Evolutionary conservation across 805 yeast genomes (phyloP).

Genomic region (Teunomyces tritomae): DNA sequence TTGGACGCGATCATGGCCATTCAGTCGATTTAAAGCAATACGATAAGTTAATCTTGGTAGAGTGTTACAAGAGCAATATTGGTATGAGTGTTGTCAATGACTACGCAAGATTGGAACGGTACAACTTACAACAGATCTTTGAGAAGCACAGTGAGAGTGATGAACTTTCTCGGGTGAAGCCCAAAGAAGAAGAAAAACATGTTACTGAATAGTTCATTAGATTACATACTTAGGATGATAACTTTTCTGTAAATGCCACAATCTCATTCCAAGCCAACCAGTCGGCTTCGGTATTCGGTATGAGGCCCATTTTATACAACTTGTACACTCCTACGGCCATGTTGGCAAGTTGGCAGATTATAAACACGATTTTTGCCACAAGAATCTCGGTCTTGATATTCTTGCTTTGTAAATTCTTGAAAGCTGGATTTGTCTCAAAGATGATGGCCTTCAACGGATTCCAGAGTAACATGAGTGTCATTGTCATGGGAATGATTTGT

Average conservation of each 20-base stretch:
- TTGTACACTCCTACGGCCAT: conserved; percentile 82
- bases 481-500: conserved; percentile 87
- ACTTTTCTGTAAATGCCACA: conserved; percentile 6
- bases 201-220: too few species aligned
- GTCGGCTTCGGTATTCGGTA: conserved; percentile 84
- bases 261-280: conserved; percentile 84
- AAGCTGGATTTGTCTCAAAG: conserved; percentile 51
- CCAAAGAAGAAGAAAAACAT: not conserved
- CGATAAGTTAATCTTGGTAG: conserved; percentile 77
- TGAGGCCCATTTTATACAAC: conserved; percentile 80
- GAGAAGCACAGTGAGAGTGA: conserved; percentile 39
- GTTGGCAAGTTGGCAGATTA: conserved; percentile 48
- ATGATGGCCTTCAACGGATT: conserved; percentile 74
- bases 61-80: conserved; percentile 82
- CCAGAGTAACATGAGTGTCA: conserved; percentile 80
- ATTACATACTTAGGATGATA: not conserved
- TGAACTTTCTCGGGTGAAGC: conserved; percentile 11
- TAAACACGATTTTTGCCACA: conserved; percentile 48
- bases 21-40: conserved; percentile 75
- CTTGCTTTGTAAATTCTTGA: conserved; percentile 46
- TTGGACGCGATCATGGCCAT: conserved; percentile 70
- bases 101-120: conserved; percentile 61
- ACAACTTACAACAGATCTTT: conserved; percentile 79
- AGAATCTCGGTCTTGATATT: conserved; percentile 29
- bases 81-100: conserved; percentile 82